phyloP scores from a whole-genome alignment of 2,329 filamentous ascomycete genomes.

The Pyrenochaeta sp. region DNA sequence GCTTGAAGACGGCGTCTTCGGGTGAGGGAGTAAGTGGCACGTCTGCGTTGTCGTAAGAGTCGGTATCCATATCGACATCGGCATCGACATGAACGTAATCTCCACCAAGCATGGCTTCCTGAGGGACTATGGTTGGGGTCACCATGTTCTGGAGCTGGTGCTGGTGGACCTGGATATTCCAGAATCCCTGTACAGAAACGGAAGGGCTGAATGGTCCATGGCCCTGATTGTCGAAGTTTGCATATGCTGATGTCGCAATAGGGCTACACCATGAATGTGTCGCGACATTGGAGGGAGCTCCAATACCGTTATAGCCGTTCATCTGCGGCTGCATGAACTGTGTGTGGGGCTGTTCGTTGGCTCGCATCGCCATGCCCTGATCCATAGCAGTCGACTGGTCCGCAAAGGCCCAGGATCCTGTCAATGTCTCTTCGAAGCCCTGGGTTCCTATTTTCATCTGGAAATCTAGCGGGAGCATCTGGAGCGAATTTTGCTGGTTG shows the following conservation, averaged over 20 bases:
- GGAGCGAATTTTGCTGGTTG: conserved; percentile 19
- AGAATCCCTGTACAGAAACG: conserved; percentile 12
- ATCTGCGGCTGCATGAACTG: conserved; percentile 12
- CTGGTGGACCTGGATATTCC: conserved; percentile 10
- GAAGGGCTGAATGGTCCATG: conserved; percentile 5
- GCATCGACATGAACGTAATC: conserved; percentile 20
- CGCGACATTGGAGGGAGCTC: conserved; percentile 2
- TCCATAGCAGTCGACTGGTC: conserved; percentile 6
- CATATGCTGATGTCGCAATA: conserved; percentile 3
- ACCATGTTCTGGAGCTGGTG: conserved; percentile 6
- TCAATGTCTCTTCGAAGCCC: conserved; percentile 6
- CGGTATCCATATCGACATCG: conserved; percentile 9
- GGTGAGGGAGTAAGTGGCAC: conserved; percentile 25
- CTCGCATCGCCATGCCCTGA: conserved; percentile 6
- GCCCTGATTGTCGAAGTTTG: conserved; percentile 11
- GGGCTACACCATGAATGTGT: conserved; percentile 3
- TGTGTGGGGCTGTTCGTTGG: conserved; percentile 6
- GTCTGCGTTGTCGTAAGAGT: conserved; percentile 22
- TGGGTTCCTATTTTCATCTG: conserved; percentile 12
- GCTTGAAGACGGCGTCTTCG: conserved; percentile 30
- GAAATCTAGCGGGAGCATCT: conserved; percentile 18
- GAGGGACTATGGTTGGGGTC: conserved; percentile 24
- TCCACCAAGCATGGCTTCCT: conserved; percentile 13
- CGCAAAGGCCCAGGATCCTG: conserved; percentile 14
- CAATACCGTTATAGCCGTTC: conserved; percentile 4